Conservation (phyloP, 306 rosid species). For the Trichosanthes cucumerina region DNA sequence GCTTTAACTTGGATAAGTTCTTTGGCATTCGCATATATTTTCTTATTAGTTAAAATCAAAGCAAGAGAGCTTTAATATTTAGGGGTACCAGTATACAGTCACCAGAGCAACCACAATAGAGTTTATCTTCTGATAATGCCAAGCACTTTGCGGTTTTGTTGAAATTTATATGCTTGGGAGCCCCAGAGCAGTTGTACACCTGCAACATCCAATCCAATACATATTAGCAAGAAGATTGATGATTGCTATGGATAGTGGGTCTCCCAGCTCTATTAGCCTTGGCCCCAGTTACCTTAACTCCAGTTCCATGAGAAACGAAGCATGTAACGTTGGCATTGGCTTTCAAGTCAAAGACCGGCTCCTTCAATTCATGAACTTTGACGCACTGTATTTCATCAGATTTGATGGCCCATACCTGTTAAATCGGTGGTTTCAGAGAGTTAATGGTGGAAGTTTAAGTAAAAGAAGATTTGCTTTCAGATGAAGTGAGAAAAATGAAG, state of each 20-base stretch:
- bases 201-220: constrained; percentile 20
- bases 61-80: neutral
- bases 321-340: constrained; percentile 57
- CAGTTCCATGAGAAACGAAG: constrained; percentile 74
- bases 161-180: constrained; percentile 62
- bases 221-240: neutral
- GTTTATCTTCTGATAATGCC: constrained; percentile 51
- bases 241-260: neutral
- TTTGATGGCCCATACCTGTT: constrained; percentile 63
- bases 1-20: too few species aligned
- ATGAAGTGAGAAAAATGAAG: neutral
- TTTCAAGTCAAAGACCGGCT: constrained; percentile 52
- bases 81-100: constrained; percentile 59
- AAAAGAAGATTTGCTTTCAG: neutral
- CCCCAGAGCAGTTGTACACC: constrained; percentile 56
- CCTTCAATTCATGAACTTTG: constrained; percentile 69
- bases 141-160: constrained; percentile 70
- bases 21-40: too few species aligned
- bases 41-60: too few species aligned
- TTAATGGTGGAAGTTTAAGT: neutral
- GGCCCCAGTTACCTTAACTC: constrained; percentile 47
- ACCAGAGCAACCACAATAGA: constrained; percentile 85
- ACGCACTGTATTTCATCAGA: constrained; percentile 57
- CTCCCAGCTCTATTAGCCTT: neutral
- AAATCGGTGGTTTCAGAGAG: neutral